Evolutionary conservation across 257 asterid species (phyloP).

Genomic region (Thymus quinquecostatus): DNA sequence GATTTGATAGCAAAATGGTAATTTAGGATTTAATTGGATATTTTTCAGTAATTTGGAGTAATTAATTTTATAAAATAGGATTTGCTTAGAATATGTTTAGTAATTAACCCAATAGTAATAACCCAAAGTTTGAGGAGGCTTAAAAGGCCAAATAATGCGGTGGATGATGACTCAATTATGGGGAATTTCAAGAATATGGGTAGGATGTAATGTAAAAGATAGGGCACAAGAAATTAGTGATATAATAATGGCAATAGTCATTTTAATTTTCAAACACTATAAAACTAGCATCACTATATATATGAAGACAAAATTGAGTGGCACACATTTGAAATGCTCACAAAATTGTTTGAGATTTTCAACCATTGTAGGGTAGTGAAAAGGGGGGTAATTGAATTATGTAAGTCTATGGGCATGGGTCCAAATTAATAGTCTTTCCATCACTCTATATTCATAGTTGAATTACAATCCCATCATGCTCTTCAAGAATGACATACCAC

Average conservation of each 20-base stretch:
- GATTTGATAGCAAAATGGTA: too few relatives aligned
- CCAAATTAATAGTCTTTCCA: constrained; percentile 22
- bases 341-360: constrained; percentile 1
- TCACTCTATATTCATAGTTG: constrained; percentile 30
- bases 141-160: not conserved
- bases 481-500: constrained; percentile 26
- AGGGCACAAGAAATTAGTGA: not conserved
- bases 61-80: too few relatives aligned
- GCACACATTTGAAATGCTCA: constrained; percentile 19
- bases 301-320: constrained; percentile 32
- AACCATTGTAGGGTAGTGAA: constrained; percentile 23
- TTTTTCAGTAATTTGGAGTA: too few relatives aligned
- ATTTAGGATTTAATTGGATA: too few relatives aligned
- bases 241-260: not conserved
- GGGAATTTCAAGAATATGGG: not conserved
- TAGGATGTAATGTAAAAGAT: not conserved
- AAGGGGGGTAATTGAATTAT: not conserved
- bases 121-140: too few relatives aligned
- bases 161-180: not conserved
- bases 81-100: too few relatives aligned
- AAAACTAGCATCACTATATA: not conserved
- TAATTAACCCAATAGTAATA: too few relatives aligned
- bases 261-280: not conserved
- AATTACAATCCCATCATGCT: constrained; percentile 23
- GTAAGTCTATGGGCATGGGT: constrained; percentile 24